Percentiles rank a stretch among this genome's conserved stretches.
These are phyloP conservation scores for Tuber microsphaerosporum DNA, from an alignment of 495 filamentous ascomycete species.

Conservation along the genomic window DNA sequence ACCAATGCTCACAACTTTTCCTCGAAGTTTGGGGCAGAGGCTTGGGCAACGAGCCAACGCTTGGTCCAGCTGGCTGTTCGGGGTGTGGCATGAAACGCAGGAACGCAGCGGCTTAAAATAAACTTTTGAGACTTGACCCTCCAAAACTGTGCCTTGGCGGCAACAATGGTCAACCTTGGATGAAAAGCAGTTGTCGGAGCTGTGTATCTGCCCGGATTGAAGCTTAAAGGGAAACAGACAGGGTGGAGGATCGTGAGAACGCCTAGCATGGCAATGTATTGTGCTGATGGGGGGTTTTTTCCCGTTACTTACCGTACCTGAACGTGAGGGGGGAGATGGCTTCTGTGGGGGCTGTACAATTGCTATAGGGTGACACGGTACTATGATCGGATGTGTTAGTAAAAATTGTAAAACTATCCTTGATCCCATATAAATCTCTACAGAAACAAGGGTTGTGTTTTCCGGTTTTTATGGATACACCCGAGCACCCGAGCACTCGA, in stretches of 20 bases:
- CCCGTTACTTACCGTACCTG: background rate
- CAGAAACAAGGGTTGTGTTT: background rate
- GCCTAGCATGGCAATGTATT: background rate
- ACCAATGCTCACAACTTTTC: background rate
- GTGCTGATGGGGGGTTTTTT: background rate
- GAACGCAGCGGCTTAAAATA: background rate
- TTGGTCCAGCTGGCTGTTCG: background rate
- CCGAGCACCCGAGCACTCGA: too few relatives aligned
- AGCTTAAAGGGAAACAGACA: background rate
- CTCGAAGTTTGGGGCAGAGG: background rate
- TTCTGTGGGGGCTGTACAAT: background rate
- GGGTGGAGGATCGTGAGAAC: background rate
- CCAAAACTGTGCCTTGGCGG: background rate
- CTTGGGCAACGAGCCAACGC: background rate
- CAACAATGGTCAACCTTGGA: background rate
- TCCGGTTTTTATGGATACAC: background rate
- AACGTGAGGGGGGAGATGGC: background rate
- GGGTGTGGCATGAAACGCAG: background rate
- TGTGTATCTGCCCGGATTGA: background rate
- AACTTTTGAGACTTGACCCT: background rate
- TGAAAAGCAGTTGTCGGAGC: background rate
- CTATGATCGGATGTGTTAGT: background rate
- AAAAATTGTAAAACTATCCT: background rate
- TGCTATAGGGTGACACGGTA: background rate
- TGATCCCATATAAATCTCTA: background rate